A percentile compares a stretch with the other conserved stretches of the same genome.
phyloP scores from a whole-genome alignment of 116 monocot genomes.

The Papilionanthe hybrid region DNA sequence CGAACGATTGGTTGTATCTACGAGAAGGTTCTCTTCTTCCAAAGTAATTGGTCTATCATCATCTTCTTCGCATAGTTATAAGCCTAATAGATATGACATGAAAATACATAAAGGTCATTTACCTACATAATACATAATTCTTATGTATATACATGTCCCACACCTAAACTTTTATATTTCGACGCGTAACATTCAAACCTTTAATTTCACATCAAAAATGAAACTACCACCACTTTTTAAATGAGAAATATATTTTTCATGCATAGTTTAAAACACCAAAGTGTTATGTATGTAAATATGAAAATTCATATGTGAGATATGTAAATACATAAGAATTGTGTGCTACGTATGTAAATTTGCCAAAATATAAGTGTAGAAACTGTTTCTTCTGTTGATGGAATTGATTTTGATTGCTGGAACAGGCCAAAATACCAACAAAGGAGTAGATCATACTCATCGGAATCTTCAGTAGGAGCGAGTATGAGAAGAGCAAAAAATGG shows the following conservation, averaged over 20 bases:
- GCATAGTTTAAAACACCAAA: constrained; percentile 58
- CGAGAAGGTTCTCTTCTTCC: constrained; percentile 84
- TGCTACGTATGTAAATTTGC: no score
- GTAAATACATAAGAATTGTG: no score
- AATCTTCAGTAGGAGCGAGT: constrained; percentile 45
- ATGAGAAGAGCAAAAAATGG: constrained; percentile 19
- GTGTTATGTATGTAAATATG: no score
- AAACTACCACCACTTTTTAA: no score
- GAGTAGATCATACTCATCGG: constrained; percentile 42
- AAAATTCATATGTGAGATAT: no score
- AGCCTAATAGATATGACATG: neutral
- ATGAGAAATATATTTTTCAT: neutral
- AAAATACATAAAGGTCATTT: neutral
- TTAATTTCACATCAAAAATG: neutral
- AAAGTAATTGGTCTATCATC: constrained; percentile 39
- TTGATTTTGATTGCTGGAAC: neutral
- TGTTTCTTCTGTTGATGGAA: neutral
- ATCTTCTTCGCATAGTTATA: neutral
- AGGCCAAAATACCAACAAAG: constrained; percentile 76
- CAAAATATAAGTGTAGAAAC: neutral
- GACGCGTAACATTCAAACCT: no score
- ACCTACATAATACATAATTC: no score
- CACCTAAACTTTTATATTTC: no score
- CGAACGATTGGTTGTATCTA: constrained; percentile 95
- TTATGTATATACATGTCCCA: no score